These are phyloP conservation scores for Fusarium algeriense DNA, from an alignment of 2,329 filamentous ascomycete species.

Conservation along the genomic window DNA sequence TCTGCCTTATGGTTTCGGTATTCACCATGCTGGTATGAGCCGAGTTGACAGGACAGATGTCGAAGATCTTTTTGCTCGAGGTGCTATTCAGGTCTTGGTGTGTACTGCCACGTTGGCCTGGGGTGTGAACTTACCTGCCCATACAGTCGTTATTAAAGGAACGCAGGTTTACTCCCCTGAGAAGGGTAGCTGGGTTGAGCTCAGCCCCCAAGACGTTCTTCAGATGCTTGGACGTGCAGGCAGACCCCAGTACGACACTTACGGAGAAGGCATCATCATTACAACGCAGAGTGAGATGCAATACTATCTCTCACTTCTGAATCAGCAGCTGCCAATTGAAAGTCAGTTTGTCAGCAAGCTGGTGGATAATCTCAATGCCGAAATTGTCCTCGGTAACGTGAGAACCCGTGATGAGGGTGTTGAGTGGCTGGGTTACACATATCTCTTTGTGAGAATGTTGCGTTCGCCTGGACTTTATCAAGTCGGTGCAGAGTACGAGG, in stretches of 20 bases:
- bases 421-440: constrained; percentile 99
- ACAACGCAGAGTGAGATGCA: constrained; percentile 95
- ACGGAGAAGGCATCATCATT: constrained; percentile 98
- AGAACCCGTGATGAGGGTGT: constrained; percentile 93
- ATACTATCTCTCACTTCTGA: constrained; percentile 96
- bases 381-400: constrained; percentile 94
- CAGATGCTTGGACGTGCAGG: constrained; percentile 99
- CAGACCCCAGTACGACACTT: constrained; percentile 95
- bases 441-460: constrained; percentile 97
- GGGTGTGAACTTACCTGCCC: constrained; percentile 98
- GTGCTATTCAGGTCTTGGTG: constrained; percentile 92
- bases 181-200: constrained; percentile 97
- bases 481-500: constrained; percentile 94
- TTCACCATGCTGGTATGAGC: constrained; percentile 98
- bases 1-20: constrained; percentile 95
- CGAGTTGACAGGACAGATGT: constrained; percentile 94
- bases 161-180: constrained; percentile 98
- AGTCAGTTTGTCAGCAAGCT: constrained; percentile 94
- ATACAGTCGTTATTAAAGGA: constrained; percentile 99
- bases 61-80: constrained; percentile 92
- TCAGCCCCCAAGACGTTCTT: constrained; percentile 96
- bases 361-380: constrained; percentile 95
- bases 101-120: constrained; percentile 98
- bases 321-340: constrained; percentile 97
- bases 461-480: constrained; percentile 95